Conservation (phyloP, 75 land plant genomes). For the Selaginella moellendorffii region DNA sequence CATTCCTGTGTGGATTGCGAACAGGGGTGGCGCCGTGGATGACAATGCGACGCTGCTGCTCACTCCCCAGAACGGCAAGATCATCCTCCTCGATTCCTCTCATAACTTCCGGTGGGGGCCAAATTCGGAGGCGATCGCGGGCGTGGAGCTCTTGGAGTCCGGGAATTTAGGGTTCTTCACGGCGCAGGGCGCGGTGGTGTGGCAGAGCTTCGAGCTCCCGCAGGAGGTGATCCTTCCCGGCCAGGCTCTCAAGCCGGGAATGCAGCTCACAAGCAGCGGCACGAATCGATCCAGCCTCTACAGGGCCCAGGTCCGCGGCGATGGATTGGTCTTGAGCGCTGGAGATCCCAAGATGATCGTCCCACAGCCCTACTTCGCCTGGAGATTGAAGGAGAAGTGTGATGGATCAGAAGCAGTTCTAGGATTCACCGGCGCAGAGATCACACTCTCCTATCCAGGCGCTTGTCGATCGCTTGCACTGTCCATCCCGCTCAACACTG, state of each 20-base stretch:
- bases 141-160: not conserved
- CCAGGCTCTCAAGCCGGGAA: not conserved
- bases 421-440: not conserved
- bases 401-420: not conserved
- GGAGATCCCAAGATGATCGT: not conserved
- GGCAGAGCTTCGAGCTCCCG: not conserved
- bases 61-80: not conserved
- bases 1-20: conserved; percentile 3
- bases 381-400: not conserved
- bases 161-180: not conserved
- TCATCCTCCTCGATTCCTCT: not conserved
- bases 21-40: not conserved
- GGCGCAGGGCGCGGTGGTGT: not conserved
- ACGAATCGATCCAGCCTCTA: not conserved
- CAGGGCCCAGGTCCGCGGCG: not conserved
- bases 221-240: not conserved
- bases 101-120: not conserved
- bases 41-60: not conserved
- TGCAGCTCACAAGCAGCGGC: not conserved
- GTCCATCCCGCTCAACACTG: not conserved
- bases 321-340: not conserved
- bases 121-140: not conserved
- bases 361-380: not conserved
- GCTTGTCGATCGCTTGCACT: not conserved
- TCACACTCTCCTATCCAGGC: not conserved